Conservation (phyloP, 2,329 filamentous ascomycete species). For the Microcyclospora pomicola region DNA sequence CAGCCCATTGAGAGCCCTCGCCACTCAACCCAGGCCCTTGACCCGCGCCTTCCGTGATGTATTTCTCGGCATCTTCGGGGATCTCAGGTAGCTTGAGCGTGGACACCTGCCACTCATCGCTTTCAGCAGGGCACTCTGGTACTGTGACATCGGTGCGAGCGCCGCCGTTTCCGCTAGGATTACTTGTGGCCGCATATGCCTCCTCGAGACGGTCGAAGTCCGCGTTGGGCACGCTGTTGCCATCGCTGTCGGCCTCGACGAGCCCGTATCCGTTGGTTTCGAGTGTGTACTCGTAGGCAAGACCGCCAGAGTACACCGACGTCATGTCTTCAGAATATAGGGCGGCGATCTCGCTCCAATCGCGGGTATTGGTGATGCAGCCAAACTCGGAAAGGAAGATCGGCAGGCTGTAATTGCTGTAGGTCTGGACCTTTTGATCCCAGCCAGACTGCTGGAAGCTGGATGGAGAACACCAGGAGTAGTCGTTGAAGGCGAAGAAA, state of each 20-base stretch:
- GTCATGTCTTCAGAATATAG: conserved; percentile 79
- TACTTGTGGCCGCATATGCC: conserved; percentile 35
- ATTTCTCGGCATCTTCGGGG: conserved; percentile 40
- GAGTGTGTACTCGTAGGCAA: conserved; percentile 86
- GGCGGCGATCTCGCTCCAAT: conserved; percentile 65
- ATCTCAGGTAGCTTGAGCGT: conserved; percentile 41
- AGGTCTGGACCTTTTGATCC: conserved; percentile 77
- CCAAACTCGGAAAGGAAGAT: conserved; percentile 93
- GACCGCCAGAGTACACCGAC: conserved; percentile 77
- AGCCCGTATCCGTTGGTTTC: conserved; percentile 71
- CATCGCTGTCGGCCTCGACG: conserved; percentile 45
- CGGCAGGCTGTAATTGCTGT: conserved; percentile 70
- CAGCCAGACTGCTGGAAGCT: conserved; percentile 60
- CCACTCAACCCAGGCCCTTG: conserved; percentile 42
- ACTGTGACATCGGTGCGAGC: conserved; percentile 36
- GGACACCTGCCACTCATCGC: conserved; percentile 42
- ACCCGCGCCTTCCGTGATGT: conserved; percentile 44
- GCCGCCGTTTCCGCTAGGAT: conserved; percentile 44
- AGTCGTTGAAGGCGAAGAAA: conserved; percentile 82
- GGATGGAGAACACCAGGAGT: conserved; percentile 67
- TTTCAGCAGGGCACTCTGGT: conserved; percentile 41
- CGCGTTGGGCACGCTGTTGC: conserved; percentile 40
- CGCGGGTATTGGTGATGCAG: conserved; percentile 66
- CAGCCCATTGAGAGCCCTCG: conserved; percentile 33
- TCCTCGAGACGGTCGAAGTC: conserved; percentile 50